A percentile compares a stretch with the other conserved stretches of the same genome.
Conservation (phyloP, 1,284 basidiomycete species). For the Blastosporella zonata region DNA sequence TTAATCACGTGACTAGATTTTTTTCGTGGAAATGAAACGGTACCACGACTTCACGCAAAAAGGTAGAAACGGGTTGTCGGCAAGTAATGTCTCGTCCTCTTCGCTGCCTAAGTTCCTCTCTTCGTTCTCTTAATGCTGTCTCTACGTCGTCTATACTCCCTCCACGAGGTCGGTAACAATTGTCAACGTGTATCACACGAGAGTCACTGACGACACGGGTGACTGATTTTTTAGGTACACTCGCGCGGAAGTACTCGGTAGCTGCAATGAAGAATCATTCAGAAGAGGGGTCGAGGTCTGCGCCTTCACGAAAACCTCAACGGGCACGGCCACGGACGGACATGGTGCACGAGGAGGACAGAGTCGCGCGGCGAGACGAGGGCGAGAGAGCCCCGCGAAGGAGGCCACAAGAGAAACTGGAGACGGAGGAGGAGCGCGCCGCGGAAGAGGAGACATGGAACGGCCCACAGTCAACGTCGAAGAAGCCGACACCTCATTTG, state of each 20-base stretch:
- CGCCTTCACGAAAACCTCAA: slow-evolving; percentile 17
- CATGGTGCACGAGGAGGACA: slow-evolving; percentile 8
- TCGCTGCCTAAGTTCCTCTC: slow-evolving; percentile 23
- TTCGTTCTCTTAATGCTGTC: slow-evolving; percentile 18
- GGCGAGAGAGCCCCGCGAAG: neutral
- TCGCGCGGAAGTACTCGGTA: slow-evolving; percentile 26
- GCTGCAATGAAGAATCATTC: slow-evolving; percentile 24
- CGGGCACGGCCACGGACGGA: slow-evolving; percentile 3
- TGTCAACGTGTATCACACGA: slow-evolving; percentile 12
- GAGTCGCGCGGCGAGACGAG: slow-evolving; percentile 10
- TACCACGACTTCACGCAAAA: slow-evolving; percentile 1
- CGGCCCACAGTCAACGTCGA: slow-evolving; percentile 16
- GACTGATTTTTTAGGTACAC: slow-evolving; percentile 13
- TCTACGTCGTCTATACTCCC: slow-evolving; percentile 13
- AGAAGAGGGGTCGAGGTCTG: slow-evolving; percentile 14
- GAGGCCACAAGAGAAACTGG: neutral
- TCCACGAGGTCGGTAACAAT: slow-evolving; percentile 16
- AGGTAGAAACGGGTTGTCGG: slow-evolving; percentile 7
- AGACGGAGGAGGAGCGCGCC: neutral
- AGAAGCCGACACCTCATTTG: slow-evolving; percentile 29
- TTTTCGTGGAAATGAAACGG: slow-evolving; percentile 12
- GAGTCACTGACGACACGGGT: slow-evolving; percentile 5
- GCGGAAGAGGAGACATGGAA: slow-evolving; percentile 19
- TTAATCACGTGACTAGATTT: slow-evolving; percentile 18
- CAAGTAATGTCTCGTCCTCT: slow-evolving; percentile 26